phyloP scores from a whole-genome alignment of 441 rosid species.

The Adansonia rubrostipa region DNA sequence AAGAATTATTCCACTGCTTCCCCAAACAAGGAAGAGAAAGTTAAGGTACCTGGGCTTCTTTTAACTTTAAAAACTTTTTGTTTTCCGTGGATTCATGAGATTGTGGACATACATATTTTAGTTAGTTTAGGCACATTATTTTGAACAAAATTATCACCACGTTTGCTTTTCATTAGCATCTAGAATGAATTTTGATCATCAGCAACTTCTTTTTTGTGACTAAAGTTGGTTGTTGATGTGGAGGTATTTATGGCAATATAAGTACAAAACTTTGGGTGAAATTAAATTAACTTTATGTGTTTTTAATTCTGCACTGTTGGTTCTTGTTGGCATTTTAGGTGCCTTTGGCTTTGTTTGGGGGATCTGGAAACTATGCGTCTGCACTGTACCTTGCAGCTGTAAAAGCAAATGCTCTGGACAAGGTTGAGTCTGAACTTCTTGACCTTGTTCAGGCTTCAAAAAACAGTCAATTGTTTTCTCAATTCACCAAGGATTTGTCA shows the following conservation, averaged over 20 bases:
- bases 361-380: slow-evolving; percentile 89
- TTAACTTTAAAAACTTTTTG: not conserved
- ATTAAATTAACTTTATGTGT: slow-evolving; percentile 1
- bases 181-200: not conserved
- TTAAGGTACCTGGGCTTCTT: slow-evolving; percentile 55
- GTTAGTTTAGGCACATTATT: not conserved
- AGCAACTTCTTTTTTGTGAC: not conserved
- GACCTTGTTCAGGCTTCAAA: slow-evolving; percentile 66
- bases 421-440: slow-evolving; percentile 74
- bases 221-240: not conserved
- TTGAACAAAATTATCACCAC: not conserved
- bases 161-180: not conserved
- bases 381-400: slow-evolving; percentile 74
- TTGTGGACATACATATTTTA: not conserved
- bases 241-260: not conserved
- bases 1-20: slow-evolving; percentile 59
- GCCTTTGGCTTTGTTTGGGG: slow-evolving; percentile 79
- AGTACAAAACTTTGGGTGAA: not conserved
- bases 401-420: slow-evolving; percentile 65
- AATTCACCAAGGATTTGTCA: slow-evolving; percentile 77
- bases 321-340: slow-evolving; percentile 49
- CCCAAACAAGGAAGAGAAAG: slow-evolving; percentile 44
- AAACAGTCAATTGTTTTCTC: slow-evolving; percentile 57
- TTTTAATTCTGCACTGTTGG: slow-evolving; percentile 16
- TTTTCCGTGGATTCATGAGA: not conserved